Base-by-base conservation (phyloP, 306 rosid species). In the Gynostemma pentaphyllum region DNA sequence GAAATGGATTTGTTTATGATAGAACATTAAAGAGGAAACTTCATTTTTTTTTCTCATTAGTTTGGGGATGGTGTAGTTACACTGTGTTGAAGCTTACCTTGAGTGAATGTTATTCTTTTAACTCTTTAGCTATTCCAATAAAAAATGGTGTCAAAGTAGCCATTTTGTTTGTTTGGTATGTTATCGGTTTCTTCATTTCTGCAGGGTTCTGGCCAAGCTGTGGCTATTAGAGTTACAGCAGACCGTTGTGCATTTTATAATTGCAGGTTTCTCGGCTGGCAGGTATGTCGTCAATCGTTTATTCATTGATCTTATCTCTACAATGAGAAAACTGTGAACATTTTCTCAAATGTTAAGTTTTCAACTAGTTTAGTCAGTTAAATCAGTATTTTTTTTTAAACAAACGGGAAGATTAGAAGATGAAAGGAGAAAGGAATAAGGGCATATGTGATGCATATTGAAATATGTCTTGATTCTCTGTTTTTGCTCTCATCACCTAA, bases 221-320 rank as follows among this genome's bases (percentile, higher is more conserved):
- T 90, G 73, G 96, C 97, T 36, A 56, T 90, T 54, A 87, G 97
- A 80, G 91, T 90, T 36, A 75, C 97, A 51, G 91, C 95, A 36
- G 96, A 90, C 75, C 70, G 96, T 74, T 87, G 96, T 75, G 91
- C 95, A 60, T 87, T 90, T 77, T 90, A 87, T 63, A 87, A 85
- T 74, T 90, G 97, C 77, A 85, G 90, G 74, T 90, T 90, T 80
- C 91, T 87, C 56, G 97, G 97, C 60, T 90, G 96, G 96, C 97
- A 90, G 97, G 97, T 87, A 76, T 44, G 21, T 66, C 63, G 21
- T 66, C 63, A 19, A 19, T 41, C 63, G 30, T 67, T 66, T 66
- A 39, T 36, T 62, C 10, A 26, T 13, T 29, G 63, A 6, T 2
- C 45, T 23, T 42, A n/a, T 69, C 12, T 21, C 32, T 48, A 9